Conservation (phyloP, 495 filamentous ascomycete genomes). For the Daldinia caldariorum region DNA sequence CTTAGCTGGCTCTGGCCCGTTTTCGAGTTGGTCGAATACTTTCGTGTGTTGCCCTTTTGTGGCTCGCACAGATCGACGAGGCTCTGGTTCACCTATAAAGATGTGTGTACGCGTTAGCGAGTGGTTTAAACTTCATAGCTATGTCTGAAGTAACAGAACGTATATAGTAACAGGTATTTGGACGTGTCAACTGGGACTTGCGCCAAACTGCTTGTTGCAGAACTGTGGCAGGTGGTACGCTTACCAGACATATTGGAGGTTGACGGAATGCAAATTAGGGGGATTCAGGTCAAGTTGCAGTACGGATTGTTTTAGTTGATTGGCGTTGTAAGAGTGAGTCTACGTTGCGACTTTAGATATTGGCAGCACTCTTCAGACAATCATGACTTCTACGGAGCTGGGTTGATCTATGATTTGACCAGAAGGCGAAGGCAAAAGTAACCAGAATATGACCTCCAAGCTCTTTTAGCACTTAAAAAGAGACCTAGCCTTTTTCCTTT, state of each 20-base stretch:
- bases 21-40: conserved; percentile 76
- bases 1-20: conserved; percentile 68
- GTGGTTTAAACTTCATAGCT: not conserved
- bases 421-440: conserved; percentile 30
- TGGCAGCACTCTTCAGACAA: conserved; percentile 45
- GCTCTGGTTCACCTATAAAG: conserved; percentile 68
- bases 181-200: not conserved
- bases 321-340: conserved; percentile 23
- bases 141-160: not conserved
- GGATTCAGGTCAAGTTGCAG: conserved; percentile 9
- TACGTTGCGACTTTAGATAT: conserved; percentile 36
- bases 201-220: conserved; percentile 10
- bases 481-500: conserved; percentile 34
- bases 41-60: conserved; percentile 96
- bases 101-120: conserved; percentile 15
- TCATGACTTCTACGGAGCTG: conserved; percentile 50
- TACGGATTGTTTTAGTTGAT: conserved; percentile 15
- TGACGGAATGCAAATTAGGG: conserved; percentile 14
- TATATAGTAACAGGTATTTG: not conserved
- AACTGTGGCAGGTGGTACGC: conserved; percentile 28
- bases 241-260: conserved; percentile 49
- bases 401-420: conserved; percentile 42
- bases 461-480: conserved; percentile 40
- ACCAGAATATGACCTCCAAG: conserved; percentile 40
- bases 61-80: conserved; percentile 90